Evolutionary conservation across 164 flowering plant genomes (phyloP), one percentile per base, ranked within the genome.

Genomic region (Annona squamosa): DNA sequence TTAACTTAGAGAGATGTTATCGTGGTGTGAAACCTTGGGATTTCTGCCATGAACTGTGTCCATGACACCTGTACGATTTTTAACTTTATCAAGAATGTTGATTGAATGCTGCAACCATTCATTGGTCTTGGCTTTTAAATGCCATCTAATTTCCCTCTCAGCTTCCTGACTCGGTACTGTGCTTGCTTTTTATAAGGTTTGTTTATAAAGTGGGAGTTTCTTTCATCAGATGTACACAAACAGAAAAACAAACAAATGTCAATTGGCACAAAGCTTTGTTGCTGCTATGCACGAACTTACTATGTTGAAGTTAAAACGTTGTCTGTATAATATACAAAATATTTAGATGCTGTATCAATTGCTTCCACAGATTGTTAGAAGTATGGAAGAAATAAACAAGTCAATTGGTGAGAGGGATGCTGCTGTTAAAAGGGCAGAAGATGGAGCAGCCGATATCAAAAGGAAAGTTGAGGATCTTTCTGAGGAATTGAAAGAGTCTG

Each of bases 401-500:
- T 87, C 98, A 59, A 82, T 85, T 47, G 84, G 85, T 73, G 98
- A 91, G 78, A 88, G 74, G 79, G 89, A 86, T 18, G 63, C 81
- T 76, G 86, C 94, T 77, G 88, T 96, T 19, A 86, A 78, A 81
- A 85, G 70, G 74, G 90, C 92, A 75, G 97, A 96, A 81, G 94
- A 92, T 79, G 98, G 97, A 72, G 93, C 97, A 62, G 89, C 91
- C 74, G 97, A 87, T 85, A 80, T 96, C 57, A 92, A 85, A 79
- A 82, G 73, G 73, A 88, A 75, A 79, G 81, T 71, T 65, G 86
- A 82, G 74, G 90, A 86, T 47, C 90, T 93, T 45, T 85, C 97
- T 61, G 84, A 84, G 75, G 83, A 77, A 69, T 83, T 93, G 83
- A 92, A 92, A 71, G 90, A 84, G n/a, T 73, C 73, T 80, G 98